Conservation (phyloP, 495 filamentous ascomycete species). For the Tirmania nivea region DNA sequence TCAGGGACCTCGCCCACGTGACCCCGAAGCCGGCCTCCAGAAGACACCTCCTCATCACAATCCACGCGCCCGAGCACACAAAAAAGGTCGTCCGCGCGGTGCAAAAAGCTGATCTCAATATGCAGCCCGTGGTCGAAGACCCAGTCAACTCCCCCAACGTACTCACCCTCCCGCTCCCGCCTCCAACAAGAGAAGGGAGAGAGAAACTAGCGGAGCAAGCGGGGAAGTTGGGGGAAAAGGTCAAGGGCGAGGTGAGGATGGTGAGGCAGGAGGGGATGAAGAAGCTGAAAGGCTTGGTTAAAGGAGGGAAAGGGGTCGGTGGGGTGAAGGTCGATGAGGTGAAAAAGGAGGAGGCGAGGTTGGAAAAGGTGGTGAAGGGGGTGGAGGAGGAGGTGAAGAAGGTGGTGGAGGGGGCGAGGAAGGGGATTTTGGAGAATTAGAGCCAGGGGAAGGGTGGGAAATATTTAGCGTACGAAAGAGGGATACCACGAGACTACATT, state of each 20-base stretch:
- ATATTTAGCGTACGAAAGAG: no score
- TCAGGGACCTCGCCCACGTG: slow-evolving; percentile 15
- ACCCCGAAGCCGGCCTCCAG: slow-evolving; percentile 9
- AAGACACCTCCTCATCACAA: slow-evolving; percentile 7
- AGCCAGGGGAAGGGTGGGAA: no score
- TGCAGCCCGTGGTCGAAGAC: slow-evolving; percentile 10
- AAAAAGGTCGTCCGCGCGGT: slow-evolving; percentile 13
- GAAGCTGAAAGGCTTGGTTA: slow-evolving; percentile 8
- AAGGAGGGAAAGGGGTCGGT: no score
- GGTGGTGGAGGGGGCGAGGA: slow-evolving; percentile 13
- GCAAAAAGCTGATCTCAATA: slow-evolving; percentile 14
- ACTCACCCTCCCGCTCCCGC: slow-evolving; percentile 13
- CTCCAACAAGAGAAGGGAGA: slow-evolving; percentile 14
- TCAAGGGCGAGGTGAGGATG: slow-evolving; percentile 12
- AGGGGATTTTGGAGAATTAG: slow-evolving; percentile 8
- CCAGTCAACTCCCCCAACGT: slow-evolving; percentile 8
- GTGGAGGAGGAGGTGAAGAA: slow-evolving; percentile 10
- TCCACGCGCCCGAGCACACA: slow-evolving; percentile 17
- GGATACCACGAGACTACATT: no score
- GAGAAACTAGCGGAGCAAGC: slow-evolving; percentile 4
- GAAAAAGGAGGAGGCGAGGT: slow-evolving; percentile 14
- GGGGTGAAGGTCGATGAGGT: slow-evolving; percentile 12
- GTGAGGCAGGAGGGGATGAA: slow-evolving; percentile 14
- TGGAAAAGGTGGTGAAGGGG: slow-evolving; percentile 17
- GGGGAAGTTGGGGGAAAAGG: slow-evolving; percentile 10